Evolutionary conservation across 768 basidiomycete species (phyloP), one percentile per base, ranked within the genome.

Genomic region (Leccinum barrowsii): DNA sequence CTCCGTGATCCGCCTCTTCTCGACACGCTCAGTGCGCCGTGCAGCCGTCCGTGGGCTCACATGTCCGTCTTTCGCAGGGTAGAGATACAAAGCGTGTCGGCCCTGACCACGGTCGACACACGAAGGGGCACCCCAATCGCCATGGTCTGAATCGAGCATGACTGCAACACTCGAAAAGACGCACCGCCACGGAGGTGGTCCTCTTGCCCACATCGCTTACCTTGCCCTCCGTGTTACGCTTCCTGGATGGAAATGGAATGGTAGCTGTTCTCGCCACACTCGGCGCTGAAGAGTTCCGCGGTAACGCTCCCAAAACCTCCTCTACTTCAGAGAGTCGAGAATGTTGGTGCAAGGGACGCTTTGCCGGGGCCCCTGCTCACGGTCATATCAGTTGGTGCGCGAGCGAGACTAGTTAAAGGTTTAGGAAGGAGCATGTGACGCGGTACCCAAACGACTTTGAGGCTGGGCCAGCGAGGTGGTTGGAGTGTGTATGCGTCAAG

Each of bases 181-280:
- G 7, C 37, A 8, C 5, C 32, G 1, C 19, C 50, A n/a, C 22
- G n/a, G 24, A 30, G 37, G 59, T 56, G 21, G 10, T 17, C 4
- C 32, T 50, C 51, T 67, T 66, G 10, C 34, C 47, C 48, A 7
- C 5, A 10, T 4, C 7, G n/a, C 37, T 21, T 3, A 24, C n/a
- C 22, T 50, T 51, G 3, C 56, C 44, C 4, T 58, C 53, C 5
- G 55, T 6, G 6, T 12, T 1, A 28, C 46, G 55, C 32, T 68
- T 70, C 56, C 35, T 62, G 24, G 66, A 56, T 0, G 68, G 65
- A 32, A 68, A 68, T 5, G 63, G 34, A 40, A 66, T 60, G 4
- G 64, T 64, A 2, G 60, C 15, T 19, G 59, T 30, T 8, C 34
- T 37, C 1, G 8, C 54, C 46, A 52, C 55, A 44, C 40, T 19